Percentiles rank a stretch among this genome's conserved stretches.
Evolutionary conservation across 2,329 filamentous ascomycete species (phyloP).

Genomic region (Pseudofabraea citricarpa): DNA sequence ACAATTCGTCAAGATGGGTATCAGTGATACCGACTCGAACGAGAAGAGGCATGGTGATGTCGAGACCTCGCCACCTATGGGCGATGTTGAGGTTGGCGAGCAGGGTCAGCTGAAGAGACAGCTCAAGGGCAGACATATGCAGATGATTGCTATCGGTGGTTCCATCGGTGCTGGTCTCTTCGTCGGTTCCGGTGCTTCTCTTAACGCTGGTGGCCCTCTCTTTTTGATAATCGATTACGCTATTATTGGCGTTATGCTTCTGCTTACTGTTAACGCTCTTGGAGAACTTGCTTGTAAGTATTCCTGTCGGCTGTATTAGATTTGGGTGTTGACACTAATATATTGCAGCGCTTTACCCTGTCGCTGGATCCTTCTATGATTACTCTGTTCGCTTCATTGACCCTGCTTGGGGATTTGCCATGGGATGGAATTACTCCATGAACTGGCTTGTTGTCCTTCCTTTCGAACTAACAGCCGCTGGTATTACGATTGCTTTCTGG

Average conservation of each 20-base stretch:
- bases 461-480: constrained; percentile 50
- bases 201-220: constrained; percentile 31
- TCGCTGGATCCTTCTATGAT: constrained; percentile 83
- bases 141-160: constrained; percentile 48
- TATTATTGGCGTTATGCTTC: constrained; percentile 79
- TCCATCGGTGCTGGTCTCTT: constrained; percentile 46
- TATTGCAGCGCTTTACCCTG: constrained; percentile 77
- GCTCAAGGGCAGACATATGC: constrained; percentile 43
- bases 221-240: constrained; percentile 20
- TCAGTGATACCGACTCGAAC: constrained; percentile 3
- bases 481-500: constrained; percentile 50
- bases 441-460: constrained; percentile 45
- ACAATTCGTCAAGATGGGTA: constrained; percentile 4
- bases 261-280: constrained; percentile 82
- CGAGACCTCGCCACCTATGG: constrained; percentile 1
- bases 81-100: constrained; percentile 18
- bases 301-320: not conserved
- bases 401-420: constrained; percentile 86
- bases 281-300: constrained; percentile 65
- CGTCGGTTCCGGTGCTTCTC: constrained; percentile 39
- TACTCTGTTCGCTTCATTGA: constrained; percentile 91
- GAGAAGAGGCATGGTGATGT: constrained; percentile 12
- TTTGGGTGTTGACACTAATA: not conserved
- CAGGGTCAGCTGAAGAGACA: constrained; percentile 29
- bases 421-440: constrained; percentile 87